A percentile compares a stretch with the other conserved stretches of the same genome.
phyloP scores from a whole-genome alignment of 2,329 filamentous ascomycete genomes.

The Trichoderma gracile region DNA sequence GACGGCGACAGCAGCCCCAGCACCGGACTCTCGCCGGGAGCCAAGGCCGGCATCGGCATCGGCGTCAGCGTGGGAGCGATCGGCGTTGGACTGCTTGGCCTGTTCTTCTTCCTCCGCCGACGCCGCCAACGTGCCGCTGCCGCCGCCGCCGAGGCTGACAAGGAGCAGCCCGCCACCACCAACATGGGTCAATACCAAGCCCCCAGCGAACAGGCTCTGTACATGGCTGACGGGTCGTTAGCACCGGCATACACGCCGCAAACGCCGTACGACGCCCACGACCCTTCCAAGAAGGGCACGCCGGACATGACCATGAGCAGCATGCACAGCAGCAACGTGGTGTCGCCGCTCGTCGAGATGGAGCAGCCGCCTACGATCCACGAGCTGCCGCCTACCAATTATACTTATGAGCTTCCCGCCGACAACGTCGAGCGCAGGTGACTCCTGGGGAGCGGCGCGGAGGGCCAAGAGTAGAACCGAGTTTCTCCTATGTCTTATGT shows the following conservation, averaged over 20 bases:
- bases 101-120: constrained; percentile 14
- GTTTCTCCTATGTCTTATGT: neutral
- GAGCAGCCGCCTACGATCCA: constrained; percentile 21
- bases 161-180: constrained; percentile 16
- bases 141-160: neutral
- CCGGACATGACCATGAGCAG: neutral
- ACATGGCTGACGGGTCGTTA: constrained; percentile 14
- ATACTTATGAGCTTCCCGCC: constrained; percentile 15
- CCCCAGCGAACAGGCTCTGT: constrained; percentile 13
- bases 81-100: neutral
- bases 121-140: constrained; percentile 2
- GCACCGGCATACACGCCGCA: constrained; percentile 18
- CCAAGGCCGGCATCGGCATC: constrained; percentile 19
- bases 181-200: constrained; percentile 10
- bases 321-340: neutral
- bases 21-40: constrained; percentile 4
- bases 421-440: constrained; percentile 15
- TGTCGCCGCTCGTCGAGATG: constrained; percentile 12
- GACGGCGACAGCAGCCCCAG: neutral
- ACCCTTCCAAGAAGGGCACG: constrained; percentile 1
- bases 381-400: constrained; percentile 12
- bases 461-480: neutral
- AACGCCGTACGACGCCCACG: neutral
- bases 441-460: constrained; percentile 3
- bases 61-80: constrained; percentile 9